Percentiles rank a stretch among this genome's conserved stretches.
These are phyloP conservation scores for Exobasidium cylindrosporum DNA, from an alignment of 1,284 basidiomycete species.

Conservation along the genomic window DNA sequence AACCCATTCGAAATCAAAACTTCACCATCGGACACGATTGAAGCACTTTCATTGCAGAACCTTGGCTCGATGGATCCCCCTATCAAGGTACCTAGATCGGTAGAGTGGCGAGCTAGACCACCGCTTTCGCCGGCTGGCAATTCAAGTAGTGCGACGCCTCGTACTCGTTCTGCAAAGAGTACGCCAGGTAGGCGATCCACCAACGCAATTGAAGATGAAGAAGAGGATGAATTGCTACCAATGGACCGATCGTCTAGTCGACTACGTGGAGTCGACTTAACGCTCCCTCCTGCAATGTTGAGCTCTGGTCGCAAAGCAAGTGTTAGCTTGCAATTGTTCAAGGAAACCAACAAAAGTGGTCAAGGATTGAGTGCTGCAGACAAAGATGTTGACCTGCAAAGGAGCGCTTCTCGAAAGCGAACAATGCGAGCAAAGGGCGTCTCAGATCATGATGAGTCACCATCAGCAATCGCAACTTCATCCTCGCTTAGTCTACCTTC, in stretches of 20 bases:
- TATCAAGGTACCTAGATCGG: conserved; percentile 19
- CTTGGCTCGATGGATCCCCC: conserved; percentile 12
- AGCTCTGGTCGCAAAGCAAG: conserved; percentile 46
- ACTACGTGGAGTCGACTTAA: conserved; percentile 19
- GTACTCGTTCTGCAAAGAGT: conserved; percentile 19
- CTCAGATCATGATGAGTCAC: background rate
- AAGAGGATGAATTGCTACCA: conserved; percentile 8
- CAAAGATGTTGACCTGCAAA: background rate
- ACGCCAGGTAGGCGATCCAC: conserved; percentile 29
- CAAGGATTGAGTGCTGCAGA: background rate
- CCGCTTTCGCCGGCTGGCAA: background rate
- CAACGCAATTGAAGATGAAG: conserved; percentile 11
- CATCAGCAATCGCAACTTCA: background rate
- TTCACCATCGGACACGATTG: conserved; percentile 8
- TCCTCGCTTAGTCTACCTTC: background rate
- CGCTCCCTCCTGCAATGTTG: conserved; percentile 35
- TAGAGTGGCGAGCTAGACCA: background rate
- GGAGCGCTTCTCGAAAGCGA: background rate
- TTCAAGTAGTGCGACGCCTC: background rate
- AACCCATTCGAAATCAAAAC: conserved; percentile 9
- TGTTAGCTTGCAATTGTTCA: conserved; percentile 47
- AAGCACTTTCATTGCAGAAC: background rate
- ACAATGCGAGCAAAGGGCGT: background rate
- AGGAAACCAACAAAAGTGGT: conserved; percentile 29
- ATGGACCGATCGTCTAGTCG: background rate